phyloP scores from a whole-genome alignment of 2,329 filamentous ascomycete species.

The Endothia cerciana region DNA sequence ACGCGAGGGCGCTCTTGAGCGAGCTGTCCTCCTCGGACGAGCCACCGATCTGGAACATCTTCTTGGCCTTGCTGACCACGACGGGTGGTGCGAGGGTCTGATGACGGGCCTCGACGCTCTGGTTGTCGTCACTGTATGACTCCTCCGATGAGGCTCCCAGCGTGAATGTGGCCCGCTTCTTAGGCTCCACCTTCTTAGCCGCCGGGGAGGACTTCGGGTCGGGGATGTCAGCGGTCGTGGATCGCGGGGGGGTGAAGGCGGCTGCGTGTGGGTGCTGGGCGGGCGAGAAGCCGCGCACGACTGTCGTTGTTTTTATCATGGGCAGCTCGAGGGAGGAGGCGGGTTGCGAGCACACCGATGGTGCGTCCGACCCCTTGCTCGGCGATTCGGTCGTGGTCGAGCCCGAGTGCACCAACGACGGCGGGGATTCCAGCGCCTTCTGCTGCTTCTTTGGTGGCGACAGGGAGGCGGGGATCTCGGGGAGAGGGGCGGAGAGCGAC shows the following conservation, averaged over 20 bases:
- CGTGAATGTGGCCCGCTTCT: conserved; percentile 67
- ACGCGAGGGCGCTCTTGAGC: conserved; percentile 58
- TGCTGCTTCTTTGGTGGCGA: conserved; percentile 52
- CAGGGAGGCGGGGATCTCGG: conserved; percentile 44
- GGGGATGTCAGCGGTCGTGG: conserved; percentile 59
- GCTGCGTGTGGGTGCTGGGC: conserved; percentile 62
- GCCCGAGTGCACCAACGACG: conserved; percentile 45
- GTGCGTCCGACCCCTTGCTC: conserved; percentile 66
- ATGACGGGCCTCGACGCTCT: conserved; percentile 47
- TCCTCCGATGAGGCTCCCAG: conserved; percentile 81
- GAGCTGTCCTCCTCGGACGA: conserved; percentile 82
- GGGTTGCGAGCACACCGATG: conserved; percentile 45
- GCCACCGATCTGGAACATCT: conserved; percentile 58
- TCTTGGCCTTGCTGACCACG: conserved; percentile 39
- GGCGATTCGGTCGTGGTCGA: conserved; percentile 50
- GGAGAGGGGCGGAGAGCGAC: conserved; percentile 60
- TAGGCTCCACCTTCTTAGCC: conserved; percentile 70
- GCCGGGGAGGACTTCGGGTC: conserved; percentile 61
- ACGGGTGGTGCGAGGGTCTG: conserved; percentile 38
- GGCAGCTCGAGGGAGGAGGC: conserved; percentile 52
- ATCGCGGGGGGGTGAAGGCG: conserved; percentile 50
- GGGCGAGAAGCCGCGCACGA: conserved; percentile 86
- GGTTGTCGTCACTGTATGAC: conserved; percentile 66
- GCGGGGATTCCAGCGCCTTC: conserved; percentile 35
- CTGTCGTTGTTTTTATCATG: conserved; percentile 59